Evolutionary conservation across 2,329 filamentous ascomycete genomes (phyloP).

Genomic region (Alternaria sp.): DNA sequence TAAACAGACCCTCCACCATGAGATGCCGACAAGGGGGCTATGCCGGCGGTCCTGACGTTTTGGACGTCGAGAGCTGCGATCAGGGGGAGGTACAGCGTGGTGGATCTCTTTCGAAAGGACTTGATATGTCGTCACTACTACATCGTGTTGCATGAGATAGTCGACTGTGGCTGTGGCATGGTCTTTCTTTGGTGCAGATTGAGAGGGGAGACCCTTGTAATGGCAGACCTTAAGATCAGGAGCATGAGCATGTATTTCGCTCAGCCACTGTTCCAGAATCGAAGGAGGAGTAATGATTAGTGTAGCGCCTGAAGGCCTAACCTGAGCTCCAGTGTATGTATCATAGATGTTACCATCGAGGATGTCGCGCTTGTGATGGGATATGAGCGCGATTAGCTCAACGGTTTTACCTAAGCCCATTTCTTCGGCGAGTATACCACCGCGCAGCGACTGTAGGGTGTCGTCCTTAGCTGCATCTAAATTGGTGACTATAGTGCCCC

Average conservation of each 20-base stretch:
- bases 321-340: slow-evolving; percentile 52
- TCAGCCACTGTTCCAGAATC: slow-evolving; percentile 70
- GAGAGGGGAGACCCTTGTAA: slow-evolving; percentile 62
- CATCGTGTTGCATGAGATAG: slow-evolving; percentile 61
- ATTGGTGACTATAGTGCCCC: slow-evolving; percentile 67
- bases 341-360: slow-evolving; percentile 44
- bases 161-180: slow-evolving; percentile 54
- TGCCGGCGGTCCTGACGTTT: slow-evolving; percentile 72
- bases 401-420: slow-evolving; percentile 87
- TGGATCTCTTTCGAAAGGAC: slow-evolving; percentile 84
- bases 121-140: slow-evolving; percentile 70
- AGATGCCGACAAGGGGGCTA: slow-evolving; percentile 81
- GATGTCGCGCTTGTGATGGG: slow-evolving; percentile 63
- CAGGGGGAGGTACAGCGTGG: slow-evolving; percentile 74
- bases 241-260: slow-evolving; percentile 66
- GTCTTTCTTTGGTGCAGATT: slow-evolving; percentile 39
- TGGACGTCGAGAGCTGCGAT: slow-evolving; percentile 71
- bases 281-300: slow-evolving; percentile 70
- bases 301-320: slow-evolving; percentile 65
- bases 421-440: slow-evolving; percentile 79
- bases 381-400: slow-evolving; percentile 76
- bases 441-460: slow-evolving; percentile 53
- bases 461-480: slow-evolving; percentile 54
- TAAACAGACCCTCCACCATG: slow-evolving; percentile 84
- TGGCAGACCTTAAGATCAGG: slow-evolving; percentile 64